Evolutionary conservation across 2,329 filamentous ascomycete genomes (phyloP).

Genomic region (Exserohilum turcica): DNA sequence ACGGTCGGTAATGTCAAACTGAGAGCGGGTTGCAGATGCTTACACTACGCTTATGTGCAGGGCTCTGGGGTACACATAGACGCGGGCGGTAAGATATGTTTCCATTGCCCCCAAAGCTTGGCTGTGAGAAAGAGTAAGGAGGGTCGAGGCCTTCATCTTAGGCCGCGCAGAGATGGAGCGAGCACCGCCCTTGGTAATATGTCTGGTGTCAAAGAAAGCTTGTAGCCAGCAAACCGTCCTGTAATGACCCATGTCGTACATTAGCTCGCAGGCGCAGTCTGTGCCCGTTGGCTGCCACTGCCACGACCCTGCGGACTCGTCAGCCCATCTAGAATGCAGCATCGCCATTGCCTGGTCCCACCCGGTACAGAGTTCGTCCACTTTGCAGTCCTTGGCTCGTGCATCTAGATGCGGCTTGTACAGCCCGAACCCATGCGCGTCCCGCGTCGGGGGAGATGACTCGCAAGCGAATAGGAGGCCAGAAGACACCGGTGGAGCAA

Average conservation of each 20-base stretch:
- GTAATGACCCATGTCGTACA: neutral
- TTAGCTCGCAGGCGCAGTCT: conserved; percentile 39
- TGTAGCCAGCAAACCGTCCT: conserved; percentile 39
- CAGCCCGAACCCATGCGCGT: conserved; percentile 34
- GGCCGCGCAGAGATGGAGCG: conserved; percentile 30
- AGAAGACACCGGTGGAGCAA: conserved; percentile 22
- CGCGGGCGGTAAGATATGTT: conserved; percentile 48
- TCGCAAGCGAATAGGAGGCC: conserved; percentile 44
- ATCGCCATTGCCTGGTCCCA: conserved; percentile 42
- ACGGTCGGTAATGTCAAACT: conserved; percentile 58
- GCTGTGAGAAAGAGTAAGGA: conserved; percentile 43
- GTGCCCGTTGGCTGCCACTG: conserved; percentile 57
- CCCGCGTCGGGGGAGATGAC: conserved; percentile 39
- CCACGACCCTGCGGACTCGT: conserved; percentile 58
- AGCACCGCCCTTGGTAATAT: conserved; percentile 54
- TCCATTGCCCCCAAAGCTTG: conserved; percentile 57
- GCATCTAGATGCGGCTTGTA: conserved; percentile 38
- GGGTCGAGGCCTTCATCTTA: conserved; percentile 29
- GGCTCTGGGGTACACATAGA: conserved; percentile 54
- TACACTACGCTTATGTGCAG: conserved; percentile 60
- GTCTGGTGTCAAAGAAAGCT: conserved; percentile 57
- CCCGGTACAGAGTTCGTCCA: conserved; percentile 31
- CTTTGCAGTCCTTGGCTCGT: conserved; percentile 38
- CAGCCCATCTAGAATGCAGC: conserved; percentile 38
- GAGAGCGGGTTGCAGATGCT: conserved; percentile 60